Percentiles rank a stretch among this genome's conserved stretches.
phyloP scores from a whole-genome alignment of 225 moss, liverwort and hornwort species.

The Pseudoscleropodium purum region DNA sequence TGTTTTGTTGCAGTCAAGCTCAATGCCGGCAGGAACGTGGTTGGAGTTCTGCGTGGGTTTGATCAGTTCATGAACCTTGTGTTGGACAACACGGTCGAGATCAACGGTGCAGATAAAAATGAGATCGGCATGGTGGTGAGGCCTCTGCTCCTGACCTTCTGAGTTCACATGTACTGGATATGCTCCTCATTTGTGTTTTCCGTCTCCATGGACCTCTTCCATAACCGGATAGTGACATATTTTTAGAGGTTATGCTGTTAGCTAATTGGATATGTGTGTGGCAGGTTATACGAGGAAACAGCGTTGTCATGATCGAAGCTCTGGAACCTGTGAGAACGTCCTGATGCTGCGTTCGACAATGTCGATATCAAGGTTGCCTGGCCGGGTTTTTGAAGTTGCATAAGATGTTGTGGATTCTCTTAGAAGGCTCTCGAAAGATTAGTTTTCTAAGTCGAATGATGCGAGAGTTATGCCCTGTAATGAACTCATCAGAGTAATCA shows the following conservation, averaged over 20 bases:
- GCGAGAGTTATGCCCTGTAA: neutral
- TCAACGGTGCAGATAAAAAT: constrained; percentile 77
- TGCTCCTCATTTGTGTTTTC: neutral
- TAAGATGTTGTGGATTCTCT: neutral
- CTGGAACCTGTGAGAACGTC: constrained; percentile 27
- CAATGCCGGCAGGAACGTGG: constrained; percentile 85
- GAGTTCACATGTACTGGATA: neutral
- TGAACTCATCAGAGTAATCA: neutral
- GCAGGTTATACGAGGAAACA: constrained; percentile 94
- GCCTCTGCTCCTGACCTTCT: neutral
- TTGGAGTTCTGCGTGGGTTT: constrained; percentile 90
- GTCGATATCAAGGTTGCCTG: neutral
- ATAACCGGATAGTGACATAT: neutral
- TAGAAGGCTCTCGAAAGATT: neutral
- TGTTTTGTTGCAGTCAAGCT: constrained; percentile 68
- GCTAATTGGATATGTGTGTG: neutral
- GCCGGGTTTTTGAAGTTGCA: neutral
- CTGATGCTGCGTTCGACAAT: neutral
- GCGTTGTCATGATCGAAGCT: constrained; percentile 95
- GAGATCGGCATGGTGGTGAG: constrained; percentile 96
- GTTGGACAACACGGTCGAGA: constrained; percentile 93
- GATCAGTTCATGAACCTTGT: constrained; percentile 99
- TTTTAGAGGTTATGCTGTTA: neutral
- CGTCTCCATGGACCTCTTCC: neutral
- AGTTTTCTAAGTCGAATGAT: neutral